Evolutionary conservation across 495 filamentous ascomycete genomes (phyloP), one percentile per base, ranked within the genome.

Genomic region (Penicillium turbatum): DNA sequence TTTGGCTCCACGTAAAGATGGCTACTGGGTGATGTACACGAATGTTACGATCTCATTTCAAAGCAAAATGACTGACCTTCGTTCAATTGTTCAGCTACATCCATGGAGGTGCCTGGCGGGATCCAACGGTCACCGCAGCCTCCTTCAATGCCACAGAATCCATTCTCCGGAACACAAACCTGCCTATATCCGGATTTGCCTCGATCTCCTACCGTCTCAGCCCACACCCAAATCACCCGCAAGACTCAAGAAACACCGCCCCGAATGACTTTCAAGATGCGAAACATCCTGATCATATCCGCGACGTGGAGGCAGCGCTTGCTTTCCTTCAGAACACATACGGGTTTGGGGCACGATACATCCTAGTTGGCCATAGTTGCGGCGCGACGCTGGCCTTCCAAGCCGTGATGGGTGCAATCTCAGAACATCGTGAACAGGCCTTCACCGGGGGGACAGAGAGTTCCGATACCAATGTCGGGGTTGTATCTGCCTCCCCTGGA

Each of bases 21-120:
- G 68, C 11, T 72, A 74, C 55, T 79, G 76, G 76, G 61, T 79
- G 36, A 72, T 79, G 77, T 79, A 72, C 32, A 27, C 50, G 8
- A 32, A 21, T 36, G 34, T 43, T 35, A 6, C 32, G 13, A 42
- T 32, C 43, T 35, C 37, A 30, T 35, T 17, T 44, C 12, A 12
- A 31, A 19, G 2, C 21, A 13, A 38, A 29, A 41, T 26, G 39
- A 19, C 45, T 44, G 26, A 58, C 46, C 9, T 11, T 24, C 15
- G 9, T 26, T 9, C n/a, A 29, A 40, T 15, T n/a, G n/a, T 19
- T 9, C 48, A 82, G 86, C 60, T 91, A 83, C 72, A 85, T 96
- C 66, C 92, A 95, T 72, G 90, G 92, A 60, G 91, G 91, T 61
- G 91, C 87, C 61, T 96, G 89, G 88, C 82, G 88, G 52, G 90